Evolutionary conservation across 768 basidiomycete genomes (phyloP), one percentile per base, ranked within the genome.

Genomic region (Lactifluus piperatus): DNA sequence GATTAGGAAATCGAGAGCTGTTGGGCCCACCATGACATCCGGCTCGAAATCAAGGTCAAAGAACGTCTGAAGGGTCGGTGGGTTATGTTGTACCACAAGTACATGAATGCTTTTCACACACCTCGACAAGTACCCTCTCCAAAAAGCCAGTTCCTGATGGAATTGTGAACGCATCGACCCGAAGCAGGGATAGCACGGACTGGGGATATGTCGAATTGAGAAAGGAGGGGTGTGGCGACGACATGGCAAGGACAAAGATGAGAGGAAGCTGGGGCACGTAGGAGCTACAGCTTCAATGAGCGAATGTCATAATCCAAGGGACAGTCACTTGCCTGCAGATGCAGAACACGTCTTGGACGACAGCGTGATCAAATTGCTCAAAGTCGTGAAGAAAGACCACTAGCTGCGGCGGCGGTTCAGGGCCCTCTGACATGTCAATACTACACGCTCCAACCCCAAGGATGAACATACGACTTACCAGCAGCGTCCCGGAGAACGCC

Each of bases 311-410:
- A 6, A 32, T 26, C 14, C 1, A 3, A 45, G 26, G 22, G n/a
- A 45, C 36, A 13, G 34, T 30, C 14, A 49, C 68, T 30, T 61
- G 84, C 88, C 85, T 87, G 74, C 79, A 86, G 36, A 90, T 83
- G 54, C 85, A 78, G 43, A 89, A 80, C 18, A 89, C 65, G 64
- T 91, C 87, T 65, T 85, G 81, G 49, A 91, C 69, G 2, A 90
- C 76, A 2, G 62, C 54, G 0, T 80, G 71, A 56, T 88, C 86
- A 50, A 87, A 80, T 66, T 83, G 81, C 65, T 91, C 88, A 62
- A 91, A 88, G 56, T 87, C 84, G 56, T 88, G 86, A 22, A 91
- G 65, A 13, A 90, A 66, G 9, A 86, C 73, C 24, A 84, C 75
- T 3, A 91, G 76, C 37, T 76, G 77, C 11, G 66, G 69, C 5